Conservation (phyloP, 2,329 filamentous ascomycete genomes). For the Tothia fuscella region DNA sequence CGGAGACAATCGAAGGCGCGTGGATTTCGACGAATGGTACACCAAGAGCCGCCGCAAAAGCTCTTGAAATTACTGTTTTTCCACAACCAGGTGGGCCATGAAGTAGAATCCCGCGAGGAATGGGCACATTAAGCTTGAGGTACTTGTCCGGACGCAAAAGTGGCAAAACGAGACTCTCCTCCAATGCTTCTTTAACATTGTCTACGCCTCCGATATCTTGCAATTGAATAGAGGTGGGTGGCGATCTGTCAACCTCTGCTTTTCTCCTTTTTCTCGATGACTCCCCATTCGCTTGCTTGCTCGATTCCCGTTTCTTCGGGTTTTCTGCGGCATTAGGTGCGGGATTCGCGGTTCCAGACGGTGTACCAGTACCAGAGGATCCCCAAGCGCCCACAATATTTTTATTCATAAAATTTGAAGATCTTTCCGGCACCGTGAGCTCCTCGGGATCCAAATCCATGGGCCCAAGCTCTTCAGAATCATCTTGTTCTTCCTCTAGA, state of each 20-base stretch:
- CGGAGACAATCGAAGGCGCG: conserved; percentile 68
- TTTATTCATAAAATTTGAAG: conserved; percentile 51
- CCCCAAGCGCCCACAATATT: conserved; percentile 50
- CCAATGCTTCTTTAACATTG: conserved; percentile 55
- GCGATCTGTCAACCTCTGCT: conserved; percentile 46
- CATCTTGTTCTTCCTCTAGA: conserved; percentile 51
- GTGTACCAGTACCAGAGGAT: conserved; percentile 18
- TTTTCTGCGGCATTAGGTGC: conserved; percentile 21
- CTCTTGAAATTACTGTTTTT: conserved; percentile 74
- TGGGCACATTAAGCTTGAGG: conserved; percentile 48
- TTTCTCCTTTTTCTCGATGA: conserved; percentile 54
- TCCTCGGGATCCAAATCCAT: conserved; percentile 31
- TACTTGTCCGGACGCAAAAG: conserved; percentile 58
- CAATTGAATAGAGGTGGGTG: conserved; percentile 56
- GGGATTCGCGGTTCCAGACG: conserved; percentile 15
- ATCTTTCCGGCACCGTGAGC: conserved; percentile 11
- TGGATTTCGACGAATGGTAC: conserved; percentile 74
- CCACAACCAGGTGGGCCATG: conserved; percentile 79
- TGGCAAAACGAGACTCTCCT: conserved; percentile 60
- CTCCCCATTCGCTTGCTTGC: conserved; percentile 50
- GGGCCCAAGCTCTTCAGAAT: conserved; percentile 40
- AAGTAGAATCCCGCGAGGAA: conserved; percentile 62
- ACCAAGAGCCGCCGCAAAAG: conserved; percentile 62
- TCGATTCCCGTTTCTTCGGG: conserved; percentile 32
- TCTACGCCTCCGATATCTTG: conserved; percentile 68